phyloP scores from a whole-genome alignment of 371 early-diverging fungal species.

The Mucor velutinosus region DNA sequence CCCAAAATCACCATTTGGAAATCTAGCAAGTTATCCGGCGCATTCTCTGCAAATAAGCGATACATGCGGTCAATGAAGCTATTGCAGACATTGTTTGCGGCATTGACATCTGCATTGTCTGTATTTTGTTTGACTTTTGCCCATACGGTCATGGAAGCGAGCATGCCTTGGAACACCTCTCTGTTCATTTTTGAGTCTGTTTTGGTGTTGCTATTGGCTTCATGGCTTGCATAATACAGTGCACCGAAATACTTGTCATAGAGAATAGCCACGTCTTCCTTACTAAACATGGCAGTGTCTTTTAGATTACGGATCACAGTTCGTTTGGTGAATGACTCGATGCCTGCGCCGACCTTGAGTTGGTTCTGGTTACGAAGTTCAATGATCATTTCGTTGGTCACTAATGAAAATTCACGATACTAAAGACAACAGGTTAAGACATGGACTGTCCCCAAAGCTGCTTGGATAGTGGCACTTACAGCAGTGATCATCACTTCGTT shows the following conservation, averaged over 20 bases:
- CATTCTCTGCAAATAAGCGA: conserved; percentile 44
- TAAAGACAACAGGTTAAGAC: not conserved
- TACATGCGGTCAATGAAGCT: conserved; percentile 51
- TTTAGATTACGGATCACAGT: conserved; percentile 81
- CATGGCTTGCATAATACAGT: conserved; percentile 68
- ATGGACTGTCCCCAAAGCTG: too few relatives aligned
- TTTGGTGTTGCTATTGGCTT: conserved; percentile 21
- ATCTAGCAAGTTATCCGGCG: conserved; percentile 49
- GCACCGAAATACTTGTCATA: conserved; percentile 90
- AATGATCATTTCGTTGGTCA: conserved; percentile 77
- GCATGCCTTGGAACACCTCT: conserved; percentile 38
- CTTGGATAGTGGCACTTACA: conserved; percentile 14
- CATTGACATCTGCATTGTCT: conserved; percentile 13
- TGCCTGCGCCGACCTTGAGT: conserved; percentile 90
- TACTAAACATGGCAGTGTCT: conserved; percentile 74
- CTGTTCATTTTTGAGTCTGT: conserved; percentile 33
- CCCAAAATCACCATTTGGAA: conserved; percentile 78
- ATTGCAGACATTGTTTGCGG: conserved; percentile 14
- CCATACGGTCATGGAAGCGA: conserved; percentile 41
- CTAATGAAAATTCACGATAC: conserved; percentile 85
- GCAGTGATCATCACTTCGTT: conserved; percentile 90
- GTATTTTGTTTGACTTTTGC: conserved; percentile 14
- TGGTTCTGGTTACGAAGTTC: conserved; percentile 87
- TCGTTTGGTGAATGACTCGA: conserved; percentile 92
- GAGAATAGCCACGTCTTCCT: conserved; percentile 84